Base-by-base conservation (phyloP, 768 basidiomycete species). In the Basidioascus undulatus region DNA sequence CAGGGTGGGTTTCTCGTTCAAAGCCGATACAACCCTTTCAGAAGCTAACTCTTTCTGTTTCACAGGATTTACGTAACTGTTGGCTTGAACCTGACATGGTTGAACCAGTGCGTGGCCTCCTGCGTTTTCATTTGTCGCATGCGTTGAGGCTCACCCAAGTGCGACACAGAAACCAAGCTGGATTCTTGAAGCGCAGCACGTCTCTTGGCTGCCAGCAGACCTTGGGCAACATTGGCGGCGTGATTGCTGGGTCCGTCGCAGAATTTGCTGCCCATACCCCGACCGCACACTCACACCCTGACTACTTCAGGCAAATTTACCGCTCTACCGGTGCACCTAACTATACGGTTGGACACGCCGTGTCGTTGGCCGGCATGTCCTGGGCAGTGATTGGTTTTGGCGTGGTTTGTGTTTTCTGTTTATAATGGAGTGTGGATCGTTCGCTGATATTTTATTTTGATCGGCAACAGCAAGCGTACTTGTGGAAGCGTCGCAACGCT, bases 291-390 rank as follows among this genome's bases (percentile, higher is more conserved):
- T n/a, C n/a, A n/a, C n/a, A n/a, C n/a, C n/a, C n/a, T n/a, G n/a
- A n/a, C n/a, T n/a, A n/a, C n/a, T n/a, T n/a, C n/a, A n/a, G 47
- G 3, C 47, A 47, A 19, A 44, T 47, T 19, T 47, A 47, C 21
- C 43, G 41, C 11, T 30, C 30, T 10, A 16, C n/a, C 5, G 33
- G 44, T 15, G 31, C 26, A 20, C 47, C 47, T 0, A 19, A 35
- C 10, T 47, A 47, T 38, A 25, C 32, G 11, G 11, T 44, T 4
- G 47, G 47, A 1, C 47, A 44, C 41, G 43, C 47, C 11, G 23
- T 44, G 19, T 42, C 41, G 11, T 41, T 47, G 11, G 43, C 28
- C 16, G 24, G 34, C 4, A 40, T 42, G 18, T 44, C 10, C 20
- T 38, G 37, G 37, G 37, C 37, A 9, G 24, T 19, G n/a, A 26